Evolutionary conservation across 805 yeast species (phyloP).

Genomic region (Ascoidea tarda): DNA sequence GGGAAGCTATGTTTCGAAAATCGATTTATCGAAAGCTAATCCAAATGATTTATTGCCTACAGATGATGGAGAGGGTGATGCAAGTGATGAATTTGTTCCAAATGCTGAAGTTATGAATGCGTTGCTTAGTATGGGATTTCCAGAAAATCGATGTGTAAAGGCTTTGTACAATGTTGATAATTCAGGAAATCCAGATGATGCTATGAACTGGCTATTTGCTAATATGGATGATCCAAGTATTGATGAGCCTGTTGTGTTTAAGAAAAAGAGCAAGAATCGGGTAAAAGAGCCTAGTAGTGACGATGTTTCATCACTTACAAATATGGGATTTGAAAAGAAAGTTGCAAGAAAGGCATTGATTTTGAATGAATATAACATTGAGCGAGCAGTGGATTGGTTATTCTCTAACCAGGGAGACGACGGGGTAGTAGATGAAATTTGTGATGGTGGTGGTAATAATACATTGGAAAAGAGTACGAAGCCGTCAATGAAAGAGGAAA

Average conservation of each 20-base stretch:
- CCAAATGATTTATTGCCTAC: slow-evolving; percentile 27
- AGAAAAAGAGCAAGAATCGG: slow-evolving; percentile 1
- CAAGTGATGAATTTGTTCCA: slow-evolving; percentile 30
- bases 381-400: slow-evolving; percentile 83
- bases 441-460: slow-evolving; percentile 11
- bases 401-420: slow-evolving; percentile 71
- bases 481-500: slow-evolving; percentile 7
- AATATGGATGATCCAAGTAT: slow-evolving; percentile 79
- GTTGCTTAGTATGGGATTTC: slow-evolving; percentile 79
- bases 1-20: slow-evolving; percentile 2
- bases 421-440: slow-evolving; percentile 30
- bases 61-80: slow-evolving; percentile 15
- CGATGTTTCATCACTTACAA: slow-evolving; percentile 30
- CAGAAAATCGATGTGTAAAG: slow-evolving; percentile 44
- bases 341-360: slow-evolving; percentile 64
- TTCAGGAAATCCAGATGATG: slow-evolving; percentile 38
- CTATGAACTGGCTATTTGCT: slow-evolving; percentile 82
- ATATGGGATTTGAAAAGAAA: slow-evolving; percentile 67
- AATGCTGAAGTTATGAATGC: slow-evolving; percentile 37
- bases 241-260: slow-evolving; percentile 41
- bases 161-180: slow-evolving; percentile 71
- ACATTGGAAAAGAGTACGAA: slow-evolving; percentile 5
- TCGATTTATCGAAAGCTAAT: slow-evolving; percentile 29
- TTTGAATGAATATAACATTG: slow-evolving; percentile 44
- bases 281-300: slow-evolving; percentile 20